A percentile compares a stretch with the other conserved stretches of the same genome.
Evolutionary conservation across 1,284 basidiomycete species (phyloP).

Genomic region (Ustilago esculenta): DNA sequence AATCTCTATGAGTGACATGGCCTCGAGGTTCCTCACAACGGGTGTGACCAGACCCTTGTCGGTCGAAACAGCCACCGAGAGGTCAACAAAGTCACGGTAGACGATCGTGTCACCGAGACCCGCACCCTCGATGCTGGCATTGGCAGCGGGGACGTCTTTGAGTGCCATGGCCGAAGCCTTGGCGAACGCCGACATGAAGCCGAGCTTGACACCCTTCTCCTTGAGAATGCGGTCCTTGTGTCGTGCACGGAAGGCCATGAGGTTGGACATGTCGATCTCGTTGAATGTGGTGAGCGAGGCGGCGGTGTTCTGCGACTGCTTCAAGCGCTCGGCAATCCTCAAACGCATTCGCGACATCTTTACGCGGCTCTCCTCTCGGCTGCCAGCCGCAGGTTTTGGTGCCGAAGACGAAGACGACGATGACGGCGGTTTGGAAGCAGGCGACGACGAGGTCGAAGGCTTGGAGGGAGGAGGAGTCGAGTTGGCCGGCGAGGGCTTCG

Average conservation of each 20-base stretch:
- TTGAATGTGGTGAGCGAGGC: slow-evolving; percentile 98
- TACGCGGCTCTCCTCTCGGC: slow-evolving; percentile 86
- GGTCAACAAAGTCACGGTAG: slow-evolving; percentile 81
- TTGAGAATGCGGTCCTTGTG: slow-evolving; percentile 95
- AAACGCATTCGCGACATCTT: slow-evolving; percentile 78
- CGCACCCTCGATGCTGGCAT: slow-evolving; percentile 84
- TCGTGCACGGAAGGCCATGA: slow-evolving; percentile 91
- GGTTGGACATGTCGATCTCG: slow-evolving; percentile 97
- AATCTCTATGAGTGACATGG: slow-evolving; percentile 86
- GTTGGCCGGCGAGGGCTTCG: slow-evolving; percentile 26
- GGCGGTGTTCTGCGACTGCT: slow-evolving; percentile 97
- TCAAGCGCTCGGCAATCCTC: slow-evolving; percentile 95
- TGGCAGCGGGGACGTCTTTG: slow-evolving; percentile 91
- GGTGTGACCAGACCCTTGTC: slow-evolving; percentile 98
- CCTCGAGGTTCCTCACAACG: slow-evolving; percentile 89
- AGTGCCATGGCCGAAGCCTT: slow-evolving; percentile 86
- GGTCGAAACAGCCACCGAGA: slow-evolving; percentile 87
- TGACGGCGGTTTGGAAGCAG: slow-evolving; percentile 5
- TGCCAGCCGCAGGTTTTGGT: slow-evolving; percentile 51
- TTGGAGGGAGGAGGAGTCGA: slow-evolving; percentile 30
- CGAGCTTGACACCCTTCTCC: slow-evolving; percentile 93
- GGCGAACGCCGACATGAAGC: slow-evolving; percentile 98
- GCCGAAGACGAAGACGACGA: slow-evolving; percentile 19
- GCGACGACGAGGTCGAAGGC: slow-evolving; percentile 24
- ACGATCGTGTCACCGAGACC: slow-evolving; percentile 84